phyloP scores from a whole-genome alignment of 768 basidiomycete species.

The Trametes cingulata region DNA sequence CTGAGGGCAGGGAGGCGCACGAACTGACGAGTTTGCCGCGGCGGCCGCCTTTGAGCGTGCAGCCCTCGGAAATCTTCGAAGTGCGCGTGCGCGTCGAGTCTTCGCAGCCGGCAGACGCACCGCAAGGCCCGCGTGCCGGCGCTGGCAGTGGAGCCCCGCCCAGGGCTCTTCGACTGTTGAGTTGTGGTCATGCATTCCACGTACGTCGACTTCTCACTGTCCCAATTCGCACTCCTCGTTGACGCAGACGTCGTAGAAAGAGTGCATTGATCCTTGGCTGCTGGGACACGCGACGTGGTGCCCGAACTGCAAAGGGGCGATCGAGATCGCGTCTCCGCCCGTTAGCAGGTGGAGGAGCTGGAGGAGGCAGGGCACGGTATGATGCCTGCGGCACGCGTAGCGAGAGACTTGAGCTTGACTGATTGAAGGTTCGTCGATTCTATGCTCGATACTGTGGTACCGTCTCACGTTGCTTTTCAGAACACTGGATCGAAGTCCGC shows the following conservation, averaged over 20 bases:
- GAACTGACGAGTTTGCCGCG: background rate
- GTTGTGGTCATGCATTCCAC: slow-evolving; percentile 89
- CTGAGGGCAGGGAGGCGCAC: slow-evolving; percentile 17
- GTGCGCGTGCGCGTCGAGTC: background rate
- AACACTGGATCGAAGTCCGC: too few relatives aligned
- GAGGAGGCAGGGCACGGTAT: background rate
- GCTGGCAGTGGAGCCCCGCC: slow-evolving; percentile 54
- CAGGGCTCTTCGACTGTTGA: slow-evolving; percentile 71
- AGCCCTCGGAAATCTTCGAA: background rate
- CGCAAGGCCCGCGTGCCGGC: background rate
- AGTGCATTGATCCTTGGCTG: slow-evolving; percentile 3
- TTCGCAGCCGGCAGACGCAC: background rate
- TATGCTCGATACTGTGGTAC: too few relatives aligned
- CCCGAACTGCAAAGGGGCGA: background rate
- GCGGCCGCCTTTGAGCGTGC: background rate
- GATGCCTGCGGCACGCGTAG: background rate
- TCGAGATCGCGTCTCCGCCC: background rate
- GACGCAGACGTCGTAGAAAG: background rate
- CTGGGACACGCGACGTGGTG: background rate
- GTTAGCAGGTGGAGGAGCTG: background rate
- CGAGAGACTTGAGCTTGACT: background rate
- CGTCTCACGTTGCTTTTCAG: too few relatives aligned
- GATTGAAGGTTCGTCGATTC: background rate
- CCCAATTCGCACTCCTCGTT: too few relatives aligned
- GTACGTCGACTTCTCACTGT: slow-evolving; percentile 44